A percentile compares a stretch with the other conserved stretches of the same genome.
Conservation (phyloP, 169 alveolate genomes). For the Eimeria necatrix region DNA sequence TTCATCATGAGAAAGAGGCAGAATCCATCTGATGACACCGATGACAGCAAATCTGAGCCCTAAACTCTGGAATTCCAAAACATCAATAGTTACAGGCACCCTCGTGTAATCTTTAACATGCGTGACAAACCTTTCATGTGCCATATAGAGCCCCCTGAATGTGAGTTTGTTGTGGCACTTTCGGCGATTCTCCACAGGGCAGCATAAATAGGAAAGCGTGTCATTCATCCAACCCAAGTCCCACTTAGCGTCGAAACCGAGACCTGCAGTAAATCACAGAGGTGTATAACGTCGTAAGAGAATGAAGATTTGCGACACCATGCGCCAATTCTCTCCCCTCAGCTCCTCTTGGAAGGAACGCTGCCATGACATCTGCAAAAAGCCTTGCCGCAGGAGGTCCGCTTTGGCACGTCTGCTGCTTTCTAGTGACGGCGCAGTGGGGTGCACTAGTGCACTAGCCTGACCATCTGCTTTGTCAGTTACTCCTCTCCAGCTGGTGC, state of each 20-base stretch:
- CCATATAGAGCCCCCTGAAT: constrained; percentile 88
- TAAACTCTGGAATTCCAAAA: background rate
- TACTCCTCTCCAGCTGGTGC: constrained; percentile 88
- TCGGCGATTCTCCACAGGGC: constrained; percentile 83
- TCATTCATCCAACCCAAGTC: constrained; percentile 90
- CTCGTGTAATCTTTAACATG: background rate
- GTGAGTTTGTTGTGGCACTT: constrained; percentile 86
- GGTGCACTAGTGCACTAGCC: background rate
- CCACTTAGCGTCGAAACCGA: constrained; percentile 89
- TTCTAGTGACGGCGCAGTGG: background rate
- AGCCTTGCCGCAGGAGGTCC: no score
- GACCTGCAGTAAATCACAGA: constrained; percentile 68
- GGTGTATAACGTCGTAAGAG: background rate
- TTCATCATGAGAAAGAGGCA: constrained; percentile 87
- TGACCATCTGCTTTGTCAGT: constrained; percentile 81
- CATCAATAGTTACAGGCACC: background rate
- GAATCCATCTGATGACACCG: constrained; percentile 81
- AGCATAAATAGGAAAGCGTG: constrained; percentile 84
- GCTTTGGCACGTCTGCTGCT: background rate
- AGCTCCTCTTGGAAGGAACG: background rate
- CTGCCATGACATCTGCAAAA: background rate
- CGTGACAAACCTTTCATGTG: constrained; percentile 82
- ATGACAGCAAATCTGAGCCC: background rate
- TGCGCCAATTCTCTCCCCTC: background rate
- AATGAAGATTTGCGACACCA: no score